phyloP scores from a whole-genome alignment of 805 yeast genomes.

The Teunomyces stri region DNA sequence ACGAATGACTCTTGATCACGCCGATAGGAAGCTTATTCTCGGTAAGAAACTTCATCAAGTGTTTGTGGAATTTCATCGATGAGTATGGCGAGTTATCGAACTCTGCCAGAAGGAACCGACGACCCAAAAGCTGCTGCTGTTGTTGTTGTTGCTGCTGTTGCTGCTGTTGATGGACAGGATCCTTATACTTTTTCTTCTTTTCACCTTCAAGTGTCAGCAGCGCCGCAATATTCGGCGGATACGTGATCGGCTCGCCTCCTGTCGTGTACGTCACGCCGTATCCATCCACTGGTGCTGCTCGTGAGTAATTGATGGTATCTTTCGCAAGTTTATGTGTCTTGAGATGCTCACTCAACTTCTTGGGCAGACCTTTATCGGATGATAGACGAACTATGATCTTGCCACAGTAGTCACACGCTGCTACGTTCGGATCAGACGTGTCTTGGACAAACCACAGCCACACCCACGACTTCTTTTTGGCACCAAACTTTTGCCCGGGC shows the following conservation, averaged over 20 bases:
- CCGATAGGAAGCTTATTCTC: slow-evolving; percentile 52
- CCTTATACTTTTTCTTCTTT: slow-evolving; percentile 7
- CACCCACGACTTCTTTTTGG: slow-evolving; percentile 61
- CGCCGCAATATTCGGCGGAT: slow-evolving; percentile 13
- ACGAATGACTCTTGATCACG: slow-evolving; percentile 48
- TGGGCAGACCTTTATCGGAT: slow-evolving; percentile 58
- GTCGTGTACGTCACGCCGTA: slow-evolving; percentile 33
- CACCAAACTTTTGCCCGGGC: slow-evolving; percentile 59
- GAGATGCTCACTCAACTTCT: slow-evolving; percentile 56
- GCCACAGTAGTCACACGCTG: slow-evolving; percentile 55
- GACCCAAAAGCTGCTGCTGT: background rate
- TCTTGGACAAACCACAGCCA: slow-evolving; percentile 63
- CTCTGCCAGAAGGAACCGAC: slow-evolving; percentile 22
- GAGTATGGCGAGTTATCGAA: slow-evolving; percentile 46
- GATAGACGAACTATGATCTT: slow-evolving; percentile 46
- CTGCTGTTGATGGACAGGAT: background rate
- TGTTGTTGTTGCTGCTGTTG: no score
- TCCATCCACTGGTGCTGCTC: slow-evolving; percentile 40
- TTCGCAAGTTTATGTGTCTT: slow-evolving; percentile 50
- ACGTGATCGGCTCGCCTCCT: slow-evolving; percentile 27
- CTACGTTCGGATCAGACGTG: slow-evolving; percentile 43
- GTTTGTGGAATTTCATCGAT: slow-evolving; percentile 47
- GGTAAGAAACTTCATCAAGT: slow-evolving; percentile 47
- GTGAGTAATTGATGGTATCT: slow-evolving; percentile 38
- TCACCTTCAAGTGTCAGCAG: slow-evolving; percentile 3